Percentiles rank a stretch among this genome's conserved stretches.
These are phyloP conservation scores for Calonectria fujianensis DNA, from an alignment of 2,329 filamentous ascomycete species.

Conservation along the genomic window DNA sequence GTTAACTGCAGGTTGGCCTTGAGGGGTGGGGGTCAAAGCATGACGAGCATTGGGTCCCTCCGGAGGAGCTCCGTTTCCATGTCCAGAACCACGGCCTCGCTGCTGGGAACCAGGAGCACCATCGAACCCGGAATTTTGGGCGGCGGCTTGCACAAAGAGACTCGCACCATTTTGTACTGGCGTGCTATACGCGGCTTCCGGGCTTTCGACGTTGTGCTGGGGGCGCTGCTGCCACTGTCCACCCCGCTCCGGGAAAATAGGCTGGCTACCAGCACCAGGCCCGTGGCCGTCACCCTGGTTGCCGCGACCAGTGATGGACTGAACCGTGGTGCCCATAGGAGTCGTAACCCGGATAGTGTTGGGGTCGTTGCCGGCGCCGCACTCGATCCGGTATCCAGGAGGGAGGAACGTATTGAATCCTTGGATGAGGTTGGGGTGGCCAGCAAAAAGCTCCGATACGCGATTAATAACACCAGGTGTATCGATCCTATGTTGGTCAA, in stretches of 20 bases:
- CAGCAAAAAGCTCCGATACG: constrained; percentile 95
- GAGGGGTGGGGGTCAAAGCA: constrained; percentile 76
- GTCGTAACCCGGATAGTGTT: constrained; percentile 98
- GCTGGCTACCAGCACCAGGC: constrained; percentile 61
- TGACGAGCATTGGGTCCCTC: constrained; percentile 70
- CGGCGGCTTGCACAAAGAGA: constrained; percentile 67
- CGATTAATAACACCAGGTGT: constrained; percentile 98
- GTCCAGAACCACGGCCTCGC: constrained; percentile 57
- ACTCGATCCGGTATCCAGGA: constrained; percentile 97
- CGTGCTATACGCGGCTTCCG: constrained; percentile 77
- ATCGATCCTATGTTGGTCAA: constrained; percentile 81
- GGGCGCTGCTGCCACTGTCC: constrained; percentile 75
- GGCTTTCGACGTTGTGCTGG: constrained; percentile 77
- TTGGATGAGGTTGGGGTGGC: constrained; percentile 95
- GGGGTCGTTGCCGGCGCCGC: constrained; percentile 93
- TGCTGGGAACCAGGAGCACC: constrained; percentile 54
- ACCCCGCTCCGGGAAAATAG: constrained; percentile 68
- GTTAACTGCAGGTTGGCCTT: constrained; percentile 76
- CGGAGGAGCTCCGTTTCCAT: constrained; percentile 58
- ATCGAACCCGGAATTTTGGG: constrained; percentile 61
- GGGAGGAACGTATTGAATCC: constrained; percentile 99
- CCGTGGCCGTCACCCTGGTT: constrained; percentile 67
- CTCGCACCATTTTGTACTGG: constrained; percentile 71
- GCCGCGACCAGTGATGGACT: constrained; percentile 81
- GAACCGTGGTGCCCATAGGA: constrained; percentile 96